Conservation (phyloP, 2,329 filamentous ascomycete genomes). For the Sporothrix dimorphospora region DNA sequence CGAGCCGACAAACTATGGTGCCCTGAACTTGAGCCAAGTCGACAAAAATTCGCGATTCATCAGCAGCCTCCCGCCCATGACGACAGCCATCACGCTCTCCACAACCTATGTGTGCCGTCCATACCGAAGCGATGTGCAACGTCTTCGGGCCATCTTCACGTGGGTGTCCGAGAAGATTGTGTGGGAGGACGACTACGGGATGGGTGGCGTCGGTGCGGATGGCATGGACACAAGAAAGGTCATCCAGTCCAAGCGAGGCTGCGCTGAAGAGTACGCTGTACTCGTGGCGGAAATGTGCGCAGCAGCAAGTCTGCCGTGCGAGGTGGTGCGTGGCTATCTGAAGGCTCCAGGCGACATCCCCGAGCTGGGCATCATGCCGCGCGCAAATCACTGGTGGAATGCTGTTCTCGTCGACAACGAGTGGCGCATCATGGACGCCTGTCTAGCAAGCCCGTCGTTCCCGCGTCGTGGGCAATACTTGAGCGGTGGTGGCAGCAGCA, state of each 20-base stretch:
- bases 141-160: slow-evolving; percentile 91
- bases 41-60: slow-evolving; percentile 96
- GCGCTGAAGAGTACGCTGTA: slow-evolving; percentile 84
- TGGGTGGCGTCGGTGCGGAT: slow-evolving; percentile 62
- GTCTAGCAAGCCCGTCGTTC: slow-evolving; percentile 87
- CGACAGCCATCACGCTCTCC: slow-evolving; percentile 79
- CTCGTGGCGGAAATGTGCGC: slow-evolving; percentile 92
- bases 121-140: slow-evolving; percentile 91
- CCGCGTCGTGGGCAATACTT: slow-evolving; percentile 80
- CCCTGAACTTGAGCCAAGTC: slow-evolving; percentile 80
- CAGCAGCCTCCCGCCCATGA: slow-evolving; percentile 77
- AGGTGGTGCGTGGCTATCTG: slow-evolving; percentile 85
- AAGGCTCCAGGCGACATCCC: slow-evolving; percentile 84
- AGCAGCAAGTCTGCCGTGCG: slow-evolving; percentile 84
- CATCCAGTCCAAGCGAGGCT: slow-evolving; percentile 80
- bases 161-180: slow-evolving; percentile 94
- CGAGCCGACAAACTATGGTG: slow-evolving; percentile 78
- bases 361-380: slow-evolving; percentile 80
- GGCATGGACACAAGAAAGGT: slow-evolving; percentile 80
- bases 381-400: slow-evolving; percentile 98
- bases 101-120: slow-evolving; percentile 93
- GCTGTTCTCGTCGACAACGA: slow-evolving; percentile 89
- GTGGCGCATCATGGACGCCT: slow-evolving; percentile 96
- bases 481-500: slow-evolving; percentile 57
- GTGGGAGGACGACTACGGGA: slow-evolving; percentile 95